These are phyloP conservation scores for Pinus taeda DNA, from an alignment of 75 land plant genomes.

Conservation along the genomic window DNA sequence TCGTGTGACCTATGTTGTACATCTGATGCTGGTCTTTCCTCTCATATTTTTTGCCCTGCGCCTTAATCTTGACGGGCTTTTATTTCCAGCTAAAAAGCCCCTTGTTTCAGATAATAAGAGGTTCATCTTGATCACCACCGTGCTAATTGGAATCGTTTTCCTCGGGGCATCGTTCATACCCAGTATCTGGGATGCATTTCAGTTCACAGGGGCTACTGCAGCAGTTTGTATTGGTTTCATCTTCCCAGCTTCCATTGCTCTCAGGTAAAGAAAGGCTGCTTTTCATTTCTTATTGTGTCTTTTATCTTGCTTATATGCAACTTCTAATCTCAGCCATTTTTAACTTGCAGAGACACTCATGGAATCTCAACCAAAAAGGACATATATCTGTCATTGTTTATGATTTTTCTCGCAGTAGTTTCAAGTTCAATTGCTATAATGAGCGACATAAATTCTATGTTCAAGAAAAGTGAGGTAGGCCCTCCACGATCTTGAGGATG, in stretches of 20 bases:
- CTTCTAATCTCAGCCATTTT: background rate
- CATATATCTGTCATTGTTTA: constrained; percentile 53
- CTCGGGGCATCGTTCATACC: constrained; percentile 80
- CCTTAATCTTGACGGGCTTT: constrained; percentile 73
- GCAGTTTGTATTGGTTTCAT: constrained; percentile 82
- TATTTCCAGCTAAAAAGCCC: constrained; percentile 56
- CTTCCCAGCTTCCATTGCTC: constrained; percentile 77
- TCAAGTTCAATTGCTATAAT: constrained; percentile 63
- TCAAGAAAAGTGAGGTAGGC: background rate
- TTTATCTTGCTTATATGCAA: no score
- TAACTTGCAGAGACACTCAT: constrained; percentile 56
- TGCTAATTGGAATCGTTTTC: constrained; percentile 46
- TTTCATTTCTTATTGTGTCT: background rate
- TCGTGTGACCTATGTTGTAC: constrained; percentile 77
- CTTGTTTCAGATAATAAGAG: constrained; percentile 45
- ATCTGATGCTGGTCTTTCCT: constrained; percentile 95
- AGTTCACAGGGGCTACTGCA: constrained; percentile 91
- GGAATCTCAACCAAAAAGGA: constrained; percentile 69
- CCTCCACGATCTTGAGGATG: constrained; percentile 7
- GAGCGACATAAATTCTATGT: constrained; percentile 49
- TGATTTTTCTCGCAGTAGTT: constrained; percentile 78
- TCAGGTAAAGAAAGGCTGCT: constrained; percentile 37
- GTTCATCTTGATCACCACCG: constrained; percentile 46
- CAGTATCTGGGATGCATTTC: constrained; percentile 96
- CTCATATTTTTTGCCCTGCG: constrained; percentile 78